Evolutionary conservation across 148 eudicot species (phyloP), one percentile per base, ranked within the genome.

Genomic region (Silene uniflora): DNA sequence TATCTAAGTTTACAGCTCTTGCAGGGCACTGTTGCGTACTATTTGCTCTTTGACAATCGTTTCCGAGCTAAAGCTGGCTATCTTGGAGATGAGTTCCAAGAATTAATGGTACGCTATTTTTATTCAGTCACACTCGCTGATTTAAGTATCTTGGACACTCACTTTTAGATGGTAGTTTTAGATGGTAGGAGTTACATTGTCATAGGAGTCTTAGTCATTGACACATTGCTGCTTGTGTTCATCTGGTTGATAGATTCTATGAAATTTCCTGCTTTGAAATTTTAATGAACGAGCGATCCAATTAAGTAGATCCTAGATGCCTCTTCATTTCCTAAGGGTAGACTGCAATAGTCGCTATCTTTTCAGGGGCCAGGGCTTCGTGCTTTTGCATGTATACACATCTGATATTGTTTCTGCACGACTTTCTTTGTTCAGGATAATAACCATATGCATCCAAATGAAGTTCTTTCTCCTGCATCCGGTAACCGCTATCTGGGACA

Each of bases 1-100:
- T 49, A 49, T 74, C 8, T 69, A 39, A 14, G 24, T 67, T 74
- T 62, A 21, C 47, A 16, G 47, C 62, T 18, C 76, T 77, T 79
- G 63, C 85, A 95, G 99, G 99, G 91, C 39, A 92, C 97, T 62
- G 99, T 95, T 76, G 91, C 99, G 29, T 95, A 95, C 81, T 95
- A 92, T 88, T 80, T 95, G 90, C 90, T 95, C 44, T 79, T 95
- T 11, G 99, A 95, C 85, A 95, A 95, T 77, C 86, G 92, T 23
- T 90, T 88, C 72, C 92, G 96, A 77, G 88, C 78, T 71, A 84
- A 92, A 58, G 85, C 82, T 83, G 96, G 97, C 75, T 95, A 95
- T 80, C 94, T 95, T 78, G 99, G 99, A 68, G 91, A 90, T 77
- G 99, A 91, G 85, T 92, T 95, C 76, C 93, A 89, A 78, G 97